Evolutionary conservation across 345 rosid species (phyloP).

Genomic region (Barbarea vulgaris): DNA sequence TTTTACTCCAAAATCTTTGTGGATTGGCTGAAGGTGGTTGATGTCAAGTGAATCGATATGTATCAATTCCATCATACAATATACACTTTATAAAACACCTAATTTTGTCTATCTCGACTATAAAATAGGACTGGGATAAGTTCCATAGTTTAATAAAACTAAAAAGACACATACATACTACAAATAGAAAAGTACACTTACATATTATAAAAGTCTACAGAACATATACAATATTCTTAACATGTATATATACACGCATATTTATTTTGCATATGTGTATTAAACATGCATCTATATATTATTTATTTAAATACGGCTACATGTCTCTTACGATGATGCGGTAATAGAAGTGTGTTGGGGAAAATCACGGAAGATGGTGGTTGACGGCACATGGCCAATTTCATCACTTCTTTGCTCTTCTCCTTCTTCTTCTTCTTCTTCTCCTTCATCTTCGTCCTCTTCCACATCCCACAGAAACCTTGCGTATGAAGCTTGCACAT

Average conservation of each 20-base stretch:
- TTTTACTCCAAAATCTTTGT: conserved; percentile 11
- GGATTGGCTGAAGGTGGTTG: background rate
- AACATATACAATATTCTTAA: background rate
- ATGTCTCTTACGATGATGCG: conserved; percentile 29
- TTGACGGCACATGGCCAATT: background rate
- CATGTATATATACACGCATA: conserved; percentile 29
- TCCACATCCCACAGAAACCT: conserved; percentile 72
- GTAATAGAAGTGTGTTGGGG: conserved; percentile 25
- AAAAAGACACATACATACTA: background rate
- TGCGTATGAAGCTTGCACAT: conserved; percentile 74
- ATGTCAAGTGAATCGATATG: background rate
- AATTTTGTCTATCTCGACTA: background rate
- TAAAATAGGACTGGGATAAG: background rate
- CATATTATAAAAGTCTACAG: conserved; percentile 8
- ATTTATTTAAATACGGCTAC: background rate
- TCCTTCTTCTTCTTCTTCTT: conserved; percentile 28
- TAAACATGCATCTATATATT: conserved; percentile 23
- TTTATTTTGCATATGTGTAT: conserved; percentile 15
- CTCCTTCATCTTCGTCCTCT: conserved; percentile 51
- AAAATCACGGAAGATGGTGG: conserved; percentile 34
- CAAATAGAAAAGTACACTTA: background rate
- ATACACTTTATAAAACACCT: background rate
- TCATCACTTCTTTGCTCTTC: conserved; percentile 14
- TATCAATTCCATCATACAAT: background rate
- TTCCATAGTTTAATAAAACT: background rate